These are phyloP conservation scores for Oehlia diaphana DNA, from an alignment of 192 early-diverging fungal species.

Conservation along the genomic window DNA sequence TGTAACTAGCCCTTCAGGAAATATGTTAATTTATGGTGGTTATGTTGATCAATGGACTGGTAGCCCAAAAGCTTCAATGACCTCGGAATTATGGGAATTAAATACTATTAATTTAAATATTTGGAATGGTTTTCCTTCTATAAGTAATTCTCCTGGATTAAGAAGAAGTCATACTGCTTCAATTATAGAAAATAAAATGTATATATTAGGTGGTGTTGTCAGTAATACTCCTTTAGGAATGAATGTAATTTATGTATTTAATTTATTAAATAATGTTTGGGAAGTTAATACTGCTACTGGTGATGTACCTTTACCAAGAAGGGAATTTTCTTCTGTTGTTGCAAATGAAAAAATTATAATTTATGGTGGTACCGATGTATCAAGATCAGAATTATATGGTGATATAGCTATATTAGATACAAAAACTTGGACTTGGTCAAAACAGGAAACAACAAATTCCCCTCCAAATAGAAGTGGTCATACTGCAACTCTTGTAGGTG, in stretches of 20 bases:
- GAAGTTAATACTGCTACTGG: constrained; percentile 1
- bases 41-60: background rate
- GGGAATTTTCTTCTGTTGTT: constrained; percentile 30
- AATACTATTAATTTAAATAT: background rate
- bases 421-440: constrained; percentile 5
- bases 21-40: constrained; percentile 25
- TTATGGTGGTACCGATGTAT: constrained; percentile 28
- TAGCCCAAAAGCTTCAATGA: too few relatives aligned
- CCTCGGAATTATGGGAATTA: background rate
- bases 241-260: constrained; percentile 25
- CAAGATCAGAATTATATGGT: background rate
- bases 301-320: constrained; percentile 16
- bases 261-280: constrained; percentile 23
- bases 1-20: background rate
- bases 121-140: background rate
- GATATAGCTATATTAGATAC: constrained; percentile 34
- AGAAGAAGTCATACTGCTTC: constrained; percentile 3
- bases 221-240: background rate
- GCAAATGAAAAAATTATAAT: constrained; percentile 27
- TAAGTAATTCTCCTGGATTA: background rate
- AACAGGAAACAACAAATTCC: background rate
- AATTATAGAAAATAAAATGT: constrained; percentile 5
- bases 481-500: constrained; percentile 32
- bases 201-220: background rate
- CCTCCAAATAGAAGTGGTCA: constrained; percentile 26